Evolutionary conservation across 2,329 filamentous ascomycete species (phyloP), one percentile per base, ranked within the genome.

Genomic region (Colletotrichum coccodes): DNA sequence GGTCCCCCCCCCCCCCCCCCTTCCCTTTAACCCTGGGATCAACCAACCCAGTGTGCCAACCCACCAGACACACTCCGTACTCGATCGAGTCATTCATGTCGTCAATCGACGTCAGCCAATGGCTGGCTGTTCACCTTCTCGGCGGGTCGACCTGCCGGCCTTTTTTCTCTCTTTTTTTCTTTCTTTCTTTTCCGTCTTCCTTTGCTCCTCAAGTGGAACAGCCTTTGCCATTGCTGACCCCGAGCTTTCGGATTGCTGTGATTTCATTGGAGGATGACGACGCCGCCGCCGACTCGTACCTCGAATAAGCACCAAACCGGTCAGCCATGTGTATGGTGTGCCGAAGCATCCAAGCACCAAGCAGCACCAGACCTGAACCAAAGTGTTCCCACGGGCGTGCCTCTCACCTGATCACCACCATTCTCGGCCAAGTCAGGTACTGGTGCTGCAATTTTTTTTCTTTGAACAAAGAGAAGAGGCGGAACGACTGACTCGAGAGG

Each of bases 81-180:
- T 60, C 56, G 54, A 69, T 69, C 66, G 66, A 69, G 66, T 69
- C 66, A 69, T 69, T 69, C 54, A 60, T 38, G 30, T 60, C 44
- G 49, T 50, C 56, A 54, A 56, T 65, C 61, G 54, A 46, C 61
- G 52, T 36, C 54, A 42, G 44, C 54, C 66, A 60, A 69, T 66
- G 52, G 34, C 61, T 53, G 36, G 49, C 34, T 56, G 26, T 28
- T 34, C 21, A 52, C 40, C 54, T 64, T 5, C n/a, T 60, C 49
- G 65, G 65, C 65, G 65, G 65, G 65, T 68, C 66, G 23, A 65
- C 38, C 61, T 69, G 56, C 57, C 68, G 64, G 53, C 60, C 30
- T 59, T 36, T 64, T 56, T 58, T 53, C 32, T 30, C 38, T 28
- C 47, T 28, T 63, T 40, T 23, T 32, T 53, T 49, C 16, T 28